phyloP scores from a whole-genome alignment of 345 rosid species.

The Brassica rapa region DNA sequence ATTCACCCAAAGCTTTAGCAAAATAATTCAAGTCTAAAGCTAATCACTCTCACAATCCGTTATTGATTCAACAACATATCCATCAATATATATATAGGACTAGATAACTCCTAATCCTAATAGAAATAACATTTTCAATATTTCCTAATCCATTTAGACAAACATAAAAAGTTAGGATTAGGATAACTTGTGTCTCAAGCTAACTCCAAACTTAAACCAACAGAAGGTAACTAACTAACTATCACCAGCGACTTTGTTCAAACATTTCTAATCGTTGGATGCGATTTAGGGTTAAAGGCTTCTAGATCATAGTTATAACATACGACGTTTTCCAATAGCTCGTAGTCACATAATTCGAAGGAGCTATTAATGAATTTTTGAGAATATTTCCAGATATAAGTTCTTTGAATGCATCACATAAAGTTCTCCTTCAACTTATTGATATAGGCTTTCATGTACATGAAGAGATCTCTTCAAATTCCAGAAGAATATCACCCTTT shows the following conservation, averaged over 20 bases:
- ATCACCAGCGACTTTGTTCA: conserved; percentile 7
- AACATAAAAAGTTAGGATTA: too few relatives aligned
- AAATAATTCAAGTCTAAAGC: too few relatives aligned
- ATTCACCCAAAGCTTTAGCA: too few relatives aligned
- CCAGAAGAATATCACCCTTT: conserved; percentile 71
- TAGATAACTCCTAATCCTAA: too few relatives aligned
- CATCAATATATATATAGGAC: too few relatives aligned
- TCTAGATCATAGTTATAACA: background rate
- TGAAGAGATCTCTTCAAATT: conserved; percentile 75
- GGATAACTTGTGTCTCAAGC: too few relatives aligned
- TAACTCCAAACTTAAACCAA: too few relatives aligned
- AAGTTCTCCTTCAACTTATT: conserved; percentile 82
- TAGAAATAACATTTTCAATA: too few relatives aligned
- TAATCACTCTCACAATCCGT: too few relatives aligned
- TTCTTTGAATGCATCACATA: conserved; percentile 61
- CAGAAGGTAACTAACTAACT: conserved; percentile 53
- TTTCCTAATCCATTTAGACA: too few relatives aligned
- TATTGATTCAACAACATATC: too few relatives aligned
- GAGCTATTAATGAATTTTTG: conserved; percentile 40
- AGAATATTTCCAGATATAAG: conserved; percentile 74
- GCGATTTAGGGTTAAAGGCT: background rate
- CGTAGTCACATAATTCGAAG: too few relatives aligned
- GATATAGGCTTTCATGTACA: conserved; percentile 72
- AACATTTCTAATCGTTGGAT: conserved; percentile 8
- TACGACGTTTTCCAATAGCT: background rate